Evolutionary conservation across 306 rosid genomes (phyloP).

Genomic region (Dryas octopetala): DNA sequence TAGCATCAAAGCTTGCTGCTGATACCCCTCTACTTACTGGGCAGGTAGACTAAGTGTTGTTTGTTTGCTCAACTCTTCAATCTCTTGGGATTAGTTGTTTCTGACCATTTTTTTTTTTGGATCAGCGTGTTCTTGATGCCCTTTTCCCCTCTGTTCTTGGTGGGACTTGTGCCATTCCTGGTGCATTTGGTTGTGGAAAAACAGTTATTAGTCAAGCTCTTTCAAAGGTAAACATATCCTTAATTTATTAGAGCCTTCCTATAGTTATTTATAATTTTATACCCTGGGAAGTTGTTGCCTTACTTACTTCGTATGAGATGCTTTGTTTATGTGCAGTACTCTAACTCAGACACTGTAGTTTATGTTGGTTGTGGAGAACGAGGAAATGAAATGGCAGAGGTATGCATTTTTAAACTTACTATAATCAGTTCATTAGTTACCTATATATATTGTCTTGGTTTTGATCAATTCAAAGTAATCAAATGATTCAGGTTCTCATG

Average conservation of each 20-base stretch:
- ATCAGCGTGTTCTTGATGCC: conserved; percentile 99
- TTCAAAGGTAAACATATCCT: conserved; percentile 65
- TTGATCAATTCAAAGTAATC: conserved; percentile 23
- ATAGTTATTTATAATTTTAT: neutral
- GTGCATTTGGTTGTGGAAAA: conserved; percentile 99
- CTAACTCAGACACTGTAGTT: conserved; percentile 91
- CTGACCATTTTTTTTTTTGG: conserved; percentile 30
- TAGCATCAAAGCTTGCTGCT: conserved; percentile 96
- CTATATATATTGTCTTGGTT: conserved; percentile 1
- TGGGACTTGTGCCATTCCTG: conserved; percentile 99
- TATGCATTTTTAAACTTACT: conserved; percentile 16
- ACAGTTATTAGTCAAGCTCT: conserved; percentile 99
- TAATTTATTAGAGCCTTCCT: conserved; percentile 8
- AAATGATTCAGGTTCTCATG: conserved; percentile 77
- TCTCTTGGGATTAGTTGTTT: conserved; percentile 9
- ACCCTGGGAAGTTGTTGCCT: neutral
- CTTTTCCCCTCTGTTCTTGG: conserved; percentile 99
- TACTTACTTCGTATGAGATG: conserved; percentile 19
- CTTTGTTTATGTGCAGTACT: conserved; percentile 58
- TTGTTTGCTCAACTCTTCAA: conserved; percentile 11
- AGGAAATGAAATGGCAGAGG: conserved; percentile 99
- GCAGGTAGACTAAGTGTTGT: conserved; percentile 52
- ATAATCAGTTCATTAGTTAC: neutral
- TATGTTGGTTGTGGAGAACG: conserved; percentile 99
- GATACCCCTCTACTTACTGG: conserved; percentile 99